phyloP scores from a whole-genome alignment of 2,329 filamentous ascomycete genomes.

The Botryosphaeria agaves region DNA sequence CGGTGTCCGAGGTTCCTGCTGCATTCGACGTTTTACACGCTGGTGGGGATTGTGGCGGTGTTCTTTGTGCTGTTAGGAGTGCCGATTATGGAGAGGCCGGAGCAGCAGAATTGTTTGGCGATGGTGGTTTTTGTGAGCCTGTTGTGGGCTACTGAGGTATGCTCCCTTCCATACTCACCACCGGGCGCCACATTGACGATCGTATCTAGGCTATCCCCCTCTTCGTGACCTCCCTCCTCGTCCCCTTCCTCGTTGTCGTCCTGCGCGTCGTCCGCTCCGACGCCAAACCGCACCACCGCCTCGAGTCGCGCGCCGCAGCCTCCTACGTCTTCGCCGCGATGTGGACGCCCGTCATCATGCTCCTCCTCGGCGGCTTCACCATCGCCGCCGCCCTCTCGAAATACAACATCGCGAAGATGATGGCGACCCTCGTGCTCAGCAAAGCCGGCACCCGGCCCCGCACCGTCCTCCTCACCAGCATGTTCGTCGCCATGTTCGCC shows the following conservation, averaged over 20 bases:
- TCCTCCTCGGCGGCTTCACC: slow-evolving; percentile 88
- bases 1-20: slow-evolving; percentile 67
- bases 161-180: background rate
- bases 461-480: slow-evolving; percentile 87
- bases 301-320: slow-evolving; percentile 67
- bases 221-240: slow-evolving; percentile 86
- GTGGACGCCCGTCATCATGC: slow-evolving; percentile 99
- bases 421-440: slow-evolving; percentile 89
- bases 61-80: slow-evolving; percentile 60
- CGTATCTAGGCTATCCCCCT: slow-evolving; percentile 66
- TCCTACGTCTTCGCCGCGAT: slow-evolving; percentile 80
- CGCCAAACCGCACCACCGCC: slow-evolving; percentile 47
- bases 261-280: slow-evolving; percentile 71
- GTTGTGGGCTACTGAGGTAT: slow-evolving; percentile 87
- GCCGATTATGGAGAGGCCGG: slow-evolving; percentile 69
- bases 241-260: slow-evolving; percentile 83
- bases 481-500: slow-evolving; percentile 94
- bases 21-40: slow-evolving; percentile 61
- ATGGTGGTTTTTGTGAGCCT: slow-evolving; percentile 87
- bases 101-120: slow-evolving; percentile 92
- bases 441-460: slow-evolving; percentile 85
- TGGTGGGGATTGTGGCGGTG: slow-evolving; percentile 51
- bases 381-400: slow-evolving; percentile 90
- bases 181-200: slow-evolving; percentile 7
- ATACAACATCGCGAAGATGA: slow-evolving; percentile 93